Base-by-base conservation (phyloP, 345 rosid species). In the Hibiscus mutabilis region DNA sequence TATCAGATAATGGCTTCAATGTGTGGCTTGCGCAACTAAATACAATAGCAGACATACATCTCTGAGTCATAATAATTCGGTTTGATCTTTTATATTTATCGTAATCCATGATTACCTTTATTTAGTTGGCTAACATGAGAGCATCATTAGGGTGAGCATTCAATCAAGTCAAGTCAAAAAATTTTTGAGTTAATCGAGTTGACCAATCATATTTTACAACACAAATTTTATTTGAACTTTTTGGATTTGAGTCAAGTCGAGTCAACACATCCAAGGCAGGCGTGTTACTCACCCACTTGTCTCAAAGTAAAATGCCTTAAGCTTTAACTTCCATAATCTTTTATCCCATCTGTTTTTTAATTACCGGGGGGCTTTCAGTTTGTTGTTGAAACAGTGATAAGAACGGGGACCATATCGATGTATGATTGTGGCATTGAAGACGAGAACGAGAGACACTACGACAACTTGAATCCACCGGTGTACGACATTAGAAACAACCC, bases 1-100 rank as follows among this genome's bases (percentile, higher is more conserved):
- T 88, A 60, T 86, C 87, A 11, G 90, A 86, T 70, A 83, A 76
- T 68, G 88, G 90, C 1, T 86, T 66, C 18, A 80, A 83, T 70
- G 85, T 83, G 9, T 82, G 84, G 86, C 74, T 88, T 68, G 82
- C 86, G 93, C 90, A 70, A 86, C 85, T 14, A 74, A 73, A 31
- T 78, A 71, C 57, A 82, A 88, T 76, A 74, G 24, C 0, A 75
- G 79, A 6, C 86, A 83, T 18, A 69, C 46, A 1, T 82, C 81
- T 3, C 77, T 82, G 7, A 76, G 15, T 63, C 76, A 79, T 27
- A 46, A 60, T 56, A 82, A 82, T 27, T 42, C 70, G 19, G 85
- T 80, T 22, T 22, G 29, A 56, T 19, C 8, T 9, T 24, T 11
- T 11, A 8, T n/a, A 6, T 42, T 8, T 19, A 27, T 22, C 19